phyloP scores from a whole-genome alignment of 495 filamentous ascomycete genomes.

The Xylaria sp. region DNA sequence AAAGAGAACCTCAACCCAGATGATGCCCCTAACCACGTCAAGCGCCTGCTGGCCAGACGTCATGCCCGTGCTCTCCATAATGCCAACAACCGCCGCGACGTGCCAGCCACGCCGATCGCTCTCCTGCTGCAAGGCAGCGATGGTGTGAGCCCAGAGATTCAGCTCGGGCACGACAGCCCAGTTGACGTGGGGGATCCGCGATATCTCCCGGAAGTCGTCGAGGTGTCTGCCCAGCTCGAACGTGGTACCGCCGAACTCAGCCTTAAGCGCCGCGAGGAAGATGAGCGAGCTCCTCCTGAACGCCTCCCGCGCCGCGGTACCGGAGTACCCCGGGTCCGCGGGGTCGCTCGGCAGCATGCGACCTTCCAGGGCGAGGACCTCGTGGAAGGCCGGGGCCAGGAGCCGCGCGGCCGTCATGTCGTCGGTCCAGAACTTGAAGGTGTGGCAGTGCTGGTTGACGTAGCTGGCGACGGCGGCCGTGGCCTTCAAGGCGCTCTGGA shows the following conservation, averaged over 20 bases:
- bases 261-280: slow-evolving; percentile 35
- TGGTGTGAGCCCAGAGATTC: slow-evolving; percentile 39
- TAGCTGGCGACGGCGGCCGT: slow-evolving; percentile 37
- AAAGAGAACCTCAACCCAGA: slow-evolving; percentile 38
- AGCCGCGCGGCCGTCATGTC: slow-evolving; percentile 34
- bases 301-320: slow-evolving; percentile 35
- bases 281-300: slow-evolving; percentile 35
- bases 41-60: slow-evolving; percentile 31
- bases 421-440: slow-evolving; percentile 32
- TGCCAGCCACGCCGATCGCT: slow-evolving; percentile 36
- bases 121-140: slow-evolving; percentile 35
- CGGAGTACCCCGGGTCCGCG: slow-evolving; percentile 28
- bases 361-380: slow-evolving; percentile 34
- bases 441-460: slow-evolving; percentile 28
- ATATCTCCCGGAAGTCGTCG: slow-evolving; percentile 38
- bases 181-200: slow-evolving; percentile 33
- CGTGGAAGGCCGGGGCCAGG: slow-evolving; percentile 32
- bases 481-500: slow-evolving; percentile 33
- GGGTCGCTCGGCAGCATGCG: slow-evolving; percentile 31
- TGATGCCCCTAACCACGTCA: slow-evolving; percentile 34
- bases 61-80: slow-evolving; percentile 36
- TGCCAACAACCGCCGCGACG: slow-evolving; percentile 34
- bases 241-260: slow-evolving; percentile 27
- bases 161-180: slow-evolving; percentile 37
- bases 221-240: slow-evolving; percentile 34